Evolutionary conservation across 345 rosid genomes (phyloP), one percentile per base, ranked within the genome.

Genomic region (Barbarea vulgaris): DNA sequence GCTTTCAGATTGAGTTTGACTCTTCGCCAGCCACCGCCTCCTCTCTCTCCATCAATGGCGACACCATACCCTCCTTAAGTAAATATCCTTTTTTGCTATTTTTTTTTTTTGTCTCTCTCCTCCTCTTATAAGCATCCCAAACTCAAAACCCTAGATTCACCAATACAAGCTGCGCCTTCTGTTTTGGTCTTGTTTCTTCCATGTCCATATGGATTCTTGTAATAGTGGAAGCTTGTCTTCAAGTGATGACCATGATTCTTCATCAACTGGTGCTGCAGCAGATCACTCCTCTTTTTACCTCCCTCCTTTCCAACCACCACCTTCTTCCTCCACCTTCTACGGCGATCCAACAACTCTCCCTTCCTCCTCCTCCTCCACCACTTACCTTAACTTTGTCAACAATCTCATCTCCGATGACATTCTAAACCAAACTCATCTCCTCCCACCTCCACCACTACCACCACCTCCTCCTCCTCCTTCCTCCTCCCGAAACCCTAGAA

Each of bases 21-120:
- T 92, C 85, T 82, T 83, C 76, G 92, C 92, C 97, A 83, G 85
- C 93, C 88, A 88, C 84, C 88, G 80, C 77, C 87, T 84, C 70
- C 79, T 76, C 86, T 78, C 63, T 79, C 80, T 74, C 74, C 31
- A 72, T 85, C 83, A 77, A 80, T 80, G 83, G 81, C 58, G 87
- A 73, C 73, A 51, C 89, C 84, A 85, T 85, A 82, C 85, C 76
- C 81, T 83, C 88, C 60, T 64, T 67, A 80, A 75, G 77, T 73
- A 80, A 84, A 61, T 22, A 8, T 77, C 79, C 72, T 28, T 7
- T 53, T 53, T 36, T n/a, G 9, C 54, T 22, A 5, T 21, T 1
- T 14, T 30, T 47, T 31, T 15, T 39, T 62, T 70, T 24, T 47
- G 74, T 55, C 77, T 70, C 17, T 55, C 37, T 51, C 57, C 44